Percentiles rank a stretch among this genome's conserved stretches.
phyloP scores from a whole-genome alignment of 78 protist genomes.

The Emiliania huxleyi region DNA sequence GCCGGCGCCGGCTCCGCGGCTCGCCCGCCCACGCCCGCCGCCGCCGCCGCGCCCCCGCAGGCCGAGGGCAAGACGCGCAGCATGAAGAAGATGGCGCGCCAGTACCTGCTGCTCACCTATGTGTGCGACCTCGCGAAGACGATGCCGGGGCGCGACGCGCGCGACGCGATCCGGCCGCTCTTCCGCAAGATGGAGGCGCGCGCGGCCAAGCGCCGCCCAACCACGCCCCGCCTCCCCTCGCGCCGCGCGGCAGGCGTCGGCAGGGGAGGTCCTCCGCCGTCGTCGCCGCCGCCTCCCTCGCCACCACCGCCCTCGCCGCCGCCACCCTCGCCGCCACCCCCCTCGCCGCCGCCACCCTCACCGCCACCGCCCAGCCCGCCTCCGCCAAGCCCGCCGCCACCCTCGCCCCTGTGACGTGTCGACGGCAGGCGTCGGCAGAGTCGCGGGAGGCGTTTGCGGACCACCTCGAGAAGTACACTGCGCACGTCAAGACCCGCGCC shows the following conservation, averaged over 20 bases:
- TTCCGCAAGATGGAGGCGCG: neutral
- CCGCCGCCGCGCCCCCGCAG: neutral
- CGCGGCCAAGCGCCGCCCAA: too few relatives aligned
- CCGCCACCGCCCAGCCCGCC: neutral
- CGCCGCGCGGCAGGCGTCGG: too few relatives aligned
- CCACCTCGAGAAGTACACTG: neutral
- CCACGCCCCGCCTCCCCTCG: too few relatives aligned
- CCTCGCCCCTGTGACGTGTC: neutral
- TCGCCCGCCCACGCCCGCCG: too few relatives aligned
- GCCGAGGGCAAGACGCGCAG: conserved; percentile 37
- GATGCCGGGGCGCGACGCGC: conserved; percentile 21
- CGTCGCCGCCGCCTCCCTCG: too few relatives aligned
- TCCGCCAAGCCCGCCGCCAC: neutral
- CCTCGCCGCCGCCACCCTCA: neutral
- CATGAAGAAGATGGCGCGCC: conserved; percentile 2
- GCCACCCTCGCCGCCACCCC: neutral
- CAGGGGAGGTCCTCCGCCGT: too few relatives aligned
- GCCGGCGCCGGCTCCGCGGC: too few relatives aligned
- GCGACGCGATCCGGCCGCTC: conserved; percentile 17
- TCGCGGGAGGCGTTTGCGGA: conserved; percentile 30
- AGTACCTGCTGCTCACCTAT: conserved; percentile 12
- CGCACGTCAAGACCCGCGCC: conserved; percentile 42
- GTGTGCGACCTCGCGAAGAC: conserved; percentile 6
- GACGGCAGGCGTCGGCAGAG: neutral
- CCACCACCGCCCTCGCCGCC: neutral